Evolutionary conservation across 371 early-diverging fungal species (phyloP).

Genomic region (Haplosporangium sp.): DNA sequence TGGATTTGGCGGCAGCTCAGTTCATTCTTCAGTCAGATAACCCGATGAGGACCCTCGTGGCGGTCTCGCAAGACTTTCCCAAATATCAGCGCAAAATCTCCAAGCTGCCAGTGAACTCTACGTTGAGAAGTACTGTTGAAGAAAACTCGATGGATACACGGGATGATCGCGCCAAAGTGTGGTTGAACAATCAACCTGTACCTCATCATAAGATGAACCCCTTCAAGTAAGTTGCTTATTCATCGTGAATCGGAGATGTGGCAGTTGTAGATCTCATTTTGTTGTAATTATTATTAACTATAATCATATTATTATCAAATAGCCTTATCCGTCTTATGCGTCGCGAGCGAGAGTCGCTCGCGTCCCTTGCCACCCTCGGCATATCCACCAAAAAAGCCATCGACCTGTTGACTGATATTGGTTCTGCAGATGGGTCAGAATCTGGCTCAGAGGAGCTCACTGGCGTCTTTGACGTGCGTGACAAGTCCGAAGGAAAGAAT

Average conservation of each 20-base stretch:
- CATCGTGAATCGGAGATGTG: not conserved
- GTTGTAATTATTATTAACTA: not conserved
- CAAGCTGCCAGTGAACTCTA: slow-evolving; percentile 53
- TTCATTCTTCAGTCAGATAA: slow-evolving; percentile 67
- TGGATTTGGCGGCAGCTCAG: slow-evolving; percentile 77
- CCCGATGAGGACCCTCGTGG: slow-evolving; percentile 71
- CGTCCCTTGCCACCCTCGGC: slow-evolving; percentile 61
- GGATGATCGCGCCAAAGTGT: slow-evolving; percentile 61
- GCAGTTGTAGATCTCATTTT: not conserved
- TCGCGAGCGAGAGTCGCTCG: slow-evolving; percentile 60
- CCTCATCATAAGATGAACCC: slow-evolving; percentile 69
- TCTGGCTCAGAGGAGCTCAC: slow-evolving; percentile 48
- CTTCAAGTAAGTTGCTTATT: slow-evolving; percentile 64
- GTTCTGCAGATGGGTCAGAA: slow-evolving; percentile 27
- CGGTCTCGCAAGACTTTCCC: slow-evolving; percentile 85
- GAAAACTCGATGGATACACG: slow-evolving; percentile 51
- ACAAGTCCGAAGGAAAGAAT: slow-evolving; percentile 58
- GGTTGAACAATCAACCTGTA: slow-evolving; percentile 76
- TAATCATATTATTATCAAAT: not conserved
- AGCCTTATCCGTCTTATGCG: slow-evolving; percentile 59
- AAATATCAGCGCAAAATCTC: slow-evolving; percentile 82
- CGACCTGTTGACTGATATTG: slow-evolving; percentile 67
- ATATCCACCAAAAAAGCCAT: slow-evolving; percentile 72
- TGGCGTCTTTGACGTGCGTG: slow-evolving; percentile 85
- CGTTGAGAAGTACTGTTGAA: slow-evolving; percentile 50